Conservation (phyloP, 2,329 filamentous ascomycete genomes). For the Magnaporthiopsis rhizophila region DNA sequence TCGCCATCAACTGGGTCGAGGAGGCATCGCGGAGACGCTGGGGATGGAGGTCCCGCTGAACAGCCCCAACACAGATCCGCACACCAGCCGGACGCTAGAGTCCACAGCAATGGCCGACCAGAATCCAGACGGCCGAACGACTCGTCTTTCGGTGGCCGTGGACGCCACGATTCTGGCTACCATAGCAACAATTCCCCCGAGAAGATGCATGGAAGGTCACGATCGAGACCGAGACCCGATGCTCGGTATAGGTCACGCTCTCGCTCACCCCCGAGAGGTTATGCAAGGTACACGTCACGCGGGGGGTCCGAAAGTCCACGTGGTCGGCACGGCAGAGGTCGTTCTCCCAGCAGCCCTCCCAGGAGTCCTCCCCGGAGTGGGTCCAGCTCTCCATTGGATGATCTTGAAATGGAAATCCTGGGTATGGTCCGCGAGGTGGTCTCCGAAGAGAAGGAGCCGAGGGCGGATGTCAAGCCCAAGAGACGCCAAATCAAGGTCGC, state of each 20-base stretch:
- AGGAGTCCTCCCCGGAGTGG: conserved; percentile 9
- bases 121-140: conserved; percentile 1
- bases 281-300: neutral
- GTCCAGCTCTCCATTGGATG: conserved; percentile 16
- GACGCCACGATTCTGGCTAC: conserved; percentile 21
- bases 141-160: conserved; percentile 10
- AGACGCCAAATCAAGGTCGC: conserved; percentile 6
- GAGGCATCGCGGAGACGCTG: neutral
- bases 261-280: conserved; percentile 1
- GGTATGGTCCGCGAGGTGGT: conserved; percentile 17
- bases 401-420: conserved; percentile 17
- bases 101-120: neutral
- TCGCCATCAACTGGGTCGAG: neutral
- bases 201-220: conserved; percentile 5
- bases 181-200: conserved; percentile 19
- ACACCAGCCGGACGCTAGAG: neutral
- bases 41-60: neutral
- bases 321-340: neutral
- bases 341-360: neutral
- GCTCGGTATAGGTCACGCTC: conserved; percentile 4
- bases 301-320: neutral
- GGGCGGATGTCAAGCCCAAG: neutral
- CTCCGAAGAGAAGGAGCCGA: conserved; percentile 2
- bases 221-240: neutral
- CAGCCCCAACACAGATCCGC: neutral